These are phyloP conservation scores for Ministeria vibrans DNA, from an alignment of 78 protist genomes.

Conservation along the genomic window DNA sequence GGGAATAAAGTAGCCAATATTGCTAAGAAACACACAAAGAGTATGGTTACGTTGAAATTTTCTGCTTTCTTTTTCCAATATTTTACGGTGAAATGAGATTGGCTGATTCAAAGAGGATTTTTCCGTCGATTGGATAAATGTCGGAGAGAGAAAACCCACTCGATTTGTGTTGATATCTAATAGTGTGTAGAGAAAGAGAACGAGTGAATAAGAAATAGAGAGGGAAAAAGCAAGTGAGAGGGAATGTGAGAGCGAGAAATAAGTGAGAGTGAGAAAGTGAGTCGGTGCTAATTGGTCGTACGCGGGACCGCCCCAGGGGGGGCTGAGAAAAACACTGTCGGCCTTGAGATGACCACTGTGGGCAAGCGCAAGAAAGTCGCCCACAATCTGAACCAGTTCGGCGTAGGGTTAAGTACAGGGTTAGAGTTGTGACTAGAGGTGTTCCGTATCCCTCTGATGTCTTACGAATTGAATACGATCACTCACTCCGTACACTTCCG, in stretches of 20 bases:
- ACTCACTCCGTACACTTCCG: neutral
- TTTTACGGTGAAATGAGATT: neutral
- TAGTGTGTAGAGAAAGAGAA: no score
- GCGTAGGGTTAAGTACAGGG: neutral
- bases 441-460: neutral
- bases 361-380: constrained; percentile 1
- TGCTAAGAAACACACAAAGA: neutral
- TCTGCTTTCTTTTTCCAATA: neutral
- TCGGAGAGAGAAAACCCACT: neutral
- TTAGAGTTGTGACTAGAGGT: neutral
- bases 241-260: neutral
- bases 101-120: neutral
- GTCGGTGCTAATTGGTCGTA: neutral
- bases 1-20: neutral
- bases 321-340: constrained; percentile 29
- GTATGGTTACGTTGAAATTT: neutral
- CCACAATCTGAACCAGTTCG: neutral
- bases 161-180: neutral
- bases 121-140: neutral
- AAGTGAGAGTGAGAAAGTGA: neutral
- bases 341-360: neutral
- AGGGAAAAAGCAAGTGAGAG: neutral
- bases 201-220: neutral
- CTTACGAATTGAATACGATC: neutral
- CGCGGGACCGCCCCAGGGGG: constrained; percentile 45